Percentiles rank a stretch among this genome's conserved stretches.
These are phyloP conservation scores for Lithohypha guttulata DNA, from an alignment of 2,329 filamentous ascomycete species.

Conservation along the genomic window DNA sequence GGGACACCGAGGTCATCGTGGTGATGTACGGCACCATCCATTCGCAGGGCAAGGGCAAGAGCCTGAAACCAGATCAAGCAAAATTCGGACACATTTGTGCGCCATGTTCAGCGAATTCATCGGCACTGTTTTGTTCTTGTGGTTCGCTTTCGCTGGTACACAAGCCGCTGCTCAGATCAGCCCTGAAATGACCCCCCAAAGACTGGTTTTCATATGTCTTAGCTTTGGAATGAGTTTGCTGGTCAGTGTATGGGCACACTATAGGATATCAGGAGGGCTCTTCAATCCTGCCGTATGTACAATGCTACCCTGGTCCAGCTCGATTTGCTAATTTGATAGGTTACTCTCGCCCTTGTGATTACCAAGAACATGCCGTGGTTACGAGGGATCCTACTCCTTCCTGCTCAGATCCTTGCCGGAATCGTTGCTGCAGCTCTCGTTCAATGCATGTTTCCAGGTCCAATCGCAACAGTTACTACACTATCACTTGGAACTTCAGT, in stretches of 20 bases:
- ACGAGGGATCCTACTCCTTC: slow-evolving; percentile 42
- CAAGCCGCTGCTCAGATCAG: slow-evolving; percentile 32
- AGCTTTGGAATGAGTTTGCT: slow-evolving; percentile 37
- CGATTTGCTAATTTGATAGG: slow-evolving; percentile 23
- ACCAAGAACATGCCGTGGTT: slow-evolving; percentile 44
- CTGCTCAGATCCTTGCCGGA: slow-evolving; percentile 47
- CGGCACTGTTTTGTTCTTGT: slow-evolving; percentile 42
- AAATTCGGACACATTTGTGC: slow-evolving; percentile 26
- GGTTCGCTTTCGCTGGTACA: slow-evolving; percentile 38
- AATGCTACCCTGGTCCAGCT: not conserved
- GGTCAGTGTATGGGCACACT: slow-evolving; percentile 35
- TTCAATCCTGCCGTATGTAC: slow-evolving; percentile 40
- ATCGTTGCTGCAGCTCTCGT: slow-evolving; percentile 52
- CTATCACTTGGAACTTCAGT: slow-evolving; percentile 42
- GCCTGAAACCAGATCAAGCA: not conserved
- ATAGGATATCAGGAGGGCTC: slow-evolving; percentile 40
- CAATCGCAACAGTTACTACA: slow-evolving; percentile 40
- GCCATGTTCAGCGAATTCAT: slow-evolving; percentile 41
- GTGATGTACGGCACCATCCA: no score
- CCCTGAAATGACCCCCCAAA: slow-evolving; percentile 3
- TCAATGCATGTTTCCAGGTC: slow-evolving; percentile 46
- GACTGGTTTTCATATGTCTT: slow-evolving; percentile 22
- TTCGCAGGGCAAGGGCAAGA: not conserved
- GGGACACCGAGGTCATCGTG: no score
- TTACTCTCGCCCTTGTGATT: slow-evolving; percentile 48